Percentiles rank a stretch among this genome's conserved stretches.
These are phyloP conservation scores for Tolypocladium nubicola DNA, from an alignment of 2,329 filamentous ascomycete genomes.

Conservation along the genomic window DNA sequence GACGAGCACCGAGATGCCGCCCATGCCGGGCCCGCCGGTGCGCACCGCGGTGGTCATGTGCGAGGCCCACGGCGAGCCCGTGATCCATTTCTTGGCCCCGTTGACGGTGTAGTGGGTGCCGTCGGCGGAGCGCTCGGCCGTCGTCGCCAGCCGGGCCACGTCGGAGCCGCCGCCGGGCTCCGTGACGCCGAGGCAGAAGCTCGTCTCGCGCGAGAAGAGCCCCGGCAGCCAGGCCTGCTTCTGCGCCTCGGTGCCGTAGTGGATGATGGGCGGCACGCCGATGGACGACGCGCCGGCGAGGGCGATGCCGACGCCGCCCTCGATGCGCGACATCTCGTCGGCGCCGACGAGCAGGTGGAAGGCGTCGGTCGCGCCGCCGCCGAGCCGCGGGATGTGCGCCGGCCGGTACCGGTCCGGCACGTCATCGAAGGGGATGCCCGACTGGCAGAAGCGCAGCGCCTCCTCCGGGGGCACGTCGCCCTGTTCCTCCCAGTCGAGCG, in stretches of 20 bases:
- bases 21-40: constrained; percentile 41
- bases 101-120: constrained; percentile 52
- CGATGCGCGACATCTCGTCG: constrained; percentile 45
- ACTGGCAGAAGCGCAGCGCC: constrained; percentile 22
- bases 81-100: constrained; percentile 60
- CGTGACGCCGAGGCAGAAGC: constrained; percentile 55
- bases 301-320: constrained; percentile 45
- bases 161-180: constrained; percentile 54
- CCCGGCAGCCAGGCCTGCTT: constrained; percentile 45
- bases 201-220: constrained; percentile 46
- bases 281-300: constrained; percentile 51
- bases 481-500: constrained; percentile 53
- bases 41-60: constrained; percentile 53
- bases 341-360: constrained; percentile 45
- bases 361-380: constrained; percentile 40
- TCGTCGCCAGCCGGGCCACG: constrained; percentile 52
- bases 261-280: constrained; percentile 52
- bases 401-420: constrained; percentile 25
- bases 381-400: constrained; percentile 13
- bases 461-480: constrained; percentile 36
- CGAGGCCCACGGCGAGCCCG: constrained; percentile 48
- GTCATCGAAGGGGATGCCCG: constrained; percentile 26
- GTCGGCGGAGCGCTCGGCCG: constrained; percentile 39
- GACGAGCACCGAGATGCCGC: constrained; percentile 46
- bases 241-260: constrained; percentile 42